These are phyloP conservation scores for Fusarium coicis DNA, from an alignment of 2,329 filamentous ascomycete genomes.

Conservation along the genomic window DNA sequence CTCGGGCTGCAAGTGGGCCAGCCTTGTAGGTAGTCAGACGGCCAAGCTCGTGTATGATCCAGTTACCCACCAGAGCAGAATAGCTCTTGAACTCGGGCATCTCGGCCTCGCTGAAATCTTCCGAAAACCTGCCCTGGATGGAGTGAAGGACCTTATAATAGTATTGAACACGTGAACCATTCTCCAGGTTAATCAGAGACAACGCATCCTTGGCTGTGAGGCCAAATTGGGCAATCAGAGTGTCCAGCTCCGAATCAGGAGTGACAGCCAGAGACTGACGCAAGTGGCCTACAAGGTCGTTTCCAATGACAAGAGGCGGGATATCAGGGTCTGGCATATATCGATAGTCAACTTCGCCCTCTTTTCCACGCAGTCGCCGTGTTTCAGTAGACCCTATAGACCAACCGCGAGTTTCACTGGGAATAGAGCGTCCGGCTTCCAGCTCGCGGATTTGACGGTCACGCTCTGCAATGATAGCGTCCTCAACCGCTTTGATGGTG, in stretches of 20 bases:
- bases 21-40: constrained; percentile 68
- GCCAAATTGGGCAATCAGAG: constrained; percentile 71
- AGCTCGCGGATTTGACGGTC: constrained; percentile 87
- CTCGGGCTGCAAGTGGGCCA: constrained; percentile 46
- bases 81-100: constrained; percentile 49
- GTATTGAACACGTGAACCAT: constrained; percentile 83
- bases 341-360: constrained; percentile 96
- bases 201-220: constrained; percentile 85
- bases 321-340: constrained; percentile 99
- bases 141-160: constrained; percentile 74
- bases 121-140: constrained; percentile 50
- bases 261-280: constrained; percentile 71
- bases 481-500: constrained; percentile 94
- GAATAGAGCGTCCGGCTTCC: constrained; percentile 77
- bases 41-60: constrained; percentile 81
- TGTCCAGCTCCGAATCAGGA: constrained; percentile 76
- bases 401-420: constrained; percentile 94
- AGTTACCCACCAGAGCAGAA: constrained; percentile 66
- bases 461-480: constrained; percentile 91
- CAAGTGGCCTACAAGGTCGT: constrained; percentile 75
- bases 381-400: constrained; percentile 86
- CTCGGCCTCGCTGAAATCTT: constrained; percentile 29
- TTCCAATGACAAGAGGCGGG: constrained; percentile 78
- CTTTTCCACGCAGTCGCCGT: constrained; percentile 84
- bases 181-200: constrained; percentile 80